phyloP scores from a whole-genome alignment of 345 rosid genomes.

The Luvunga scandens region DNA sequence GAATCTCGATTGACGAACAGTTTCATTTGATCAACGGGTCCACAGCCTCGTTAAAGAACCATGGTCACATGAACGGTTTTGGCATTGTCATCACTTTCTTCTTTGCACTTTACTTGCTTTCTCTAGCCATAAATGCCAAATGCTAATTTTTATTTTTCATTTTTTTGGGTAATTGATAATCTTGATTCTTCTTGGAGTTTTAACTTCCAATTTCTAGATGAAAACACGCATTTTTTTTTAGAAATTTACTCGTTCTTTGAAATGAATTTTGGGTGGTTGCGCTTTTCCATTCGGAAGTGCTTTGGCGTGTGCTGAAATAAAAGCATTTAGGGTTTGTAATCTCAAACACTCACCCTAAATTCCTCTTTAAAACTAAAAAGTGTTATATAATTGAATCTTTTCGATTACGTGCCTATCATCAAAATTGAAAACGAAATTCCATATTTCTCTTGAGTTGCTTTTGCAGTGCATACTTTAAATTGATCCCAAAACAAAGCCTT shows the following conservation, averaged over 20 bases:
- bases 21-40: slow-evolving; percentile 5
- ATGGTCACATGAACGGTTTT: slow-evolving; percentile 20
- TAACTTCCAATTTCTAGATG: background rate
- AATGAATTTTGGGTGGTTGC: background rate
- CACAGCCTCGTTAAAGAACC: background rate
- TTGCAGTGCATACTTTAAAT: too few relatives aligned
- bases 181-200: background rate
- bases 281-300: background rate
- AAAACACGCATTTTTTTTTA: background rate
- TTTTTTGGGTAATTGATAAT: background rate
- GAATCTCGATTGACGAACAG: background rate
- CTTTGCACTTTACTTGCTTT: background rate
- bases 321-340: too few relatives aligned
- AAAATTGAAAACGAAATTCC: too few relatives aligned
- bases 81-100: background rate
- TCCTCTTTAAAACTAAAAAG: too few relatives aligned
- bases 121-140: background rate
- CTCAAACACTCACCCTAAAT: too few relatives aligned
- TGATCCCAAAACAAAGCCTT: too few relatives aligned
- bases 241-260: background rate
- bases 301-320: too few relatives aligned
- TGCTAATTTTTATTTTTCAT: background rate
- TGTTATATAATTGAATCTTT: too few relatives aligned
- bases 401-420: too few relatives aligned
- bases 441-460: too few relatives aligned